Evolutionary conservation across 2,329 filamentous ascomycete species (phyloP), one percentile per base, ranked within the genome.

Genomic region (Scytalidium sp.): DNA sequence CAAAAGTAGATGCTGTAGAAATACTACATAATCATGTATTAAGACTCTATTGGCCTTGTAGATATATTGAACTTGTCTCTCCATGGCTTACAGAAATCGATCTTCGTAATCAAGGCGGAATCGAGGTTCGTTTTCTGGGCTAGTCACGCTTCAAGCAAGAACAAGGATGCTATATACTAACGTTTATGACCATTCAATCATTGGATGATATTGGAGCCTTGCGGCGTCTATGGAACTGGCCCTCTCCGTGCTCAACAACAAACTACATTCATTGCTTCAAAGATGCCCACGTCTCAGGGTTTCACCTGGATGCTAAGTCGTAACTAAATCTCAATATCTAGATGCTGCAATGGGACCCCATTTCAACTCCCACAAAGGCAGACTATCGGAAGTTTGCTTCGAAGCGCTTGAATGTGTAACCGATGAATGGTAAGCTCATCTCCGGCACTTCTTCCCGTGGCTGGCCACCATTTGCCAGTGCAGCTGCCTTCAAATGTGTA

Each of bases 341-440:
- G 32, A n/a, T 36, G 13, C 32, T 36, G 32, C 11, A 36, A 36
- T 36, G 32, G 8, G 11, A 10, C 5, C 11, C 32, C 25, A 27
- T 27, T 13, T 27, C 25, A 27, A 7, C 13, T 13, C 25, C 13
- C 13, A 7, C 32, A 36, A 36, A n/a, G 13, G 43, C 55, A 55
- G 23, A 45, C 73, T 67, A 84, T 62, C 81, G 76, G 68, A 82
- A 84, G 74, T 84, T 84, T 71, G 83, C 84, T 69, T 86, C 83
- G 61, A 99, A 99, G 54, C 94, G 89, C 83, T 97, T 99, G 78
- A 97, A 99, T 8, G 94, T 96, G 71, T 96, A 96, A 29, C 90
- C 90, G 62, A 96, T 94, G 68, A 96, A 99, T 3, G 94, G 94
- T 72, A 99, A 74, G 72, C 89, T 96, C 83, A 97, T 92, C 72